Conservation (phyloP, 1,139 yeast species). For the Yamadazyma triangularis region DNA sequence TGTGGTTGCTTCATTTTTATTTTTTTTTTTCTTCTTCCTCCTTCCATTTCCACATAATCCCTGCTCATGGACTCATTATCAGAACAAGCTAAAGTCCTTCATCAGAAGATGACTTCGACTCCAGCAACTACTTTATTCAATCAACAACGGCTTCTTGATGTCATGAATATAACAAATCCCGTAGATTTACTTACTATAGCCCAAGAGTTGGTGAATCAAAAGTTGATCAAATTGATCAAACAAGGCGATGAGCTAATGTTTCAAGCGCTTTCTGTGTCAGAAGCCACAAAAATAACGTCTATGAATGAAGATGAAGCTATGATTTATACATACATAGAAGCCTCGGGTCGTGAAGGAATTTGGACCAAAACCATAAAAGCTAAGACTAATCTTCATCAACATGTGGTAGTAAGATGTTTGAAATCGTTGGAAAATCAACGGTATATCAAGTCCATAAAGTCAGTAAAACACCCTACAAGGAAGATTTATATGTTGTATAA, state of each 20-base stretch:
- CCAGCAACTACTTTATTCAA: slow-evolving; percentile 45
- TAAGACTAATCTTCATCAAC: slow-evolving; percentile 88
- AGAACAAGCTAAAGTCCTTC: slow-evolving; percentile 51
- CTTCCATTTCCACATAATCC: not conserved
- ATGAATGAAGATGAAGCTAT: slow-evolving; percentile 89
- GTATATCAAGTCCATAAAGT: slow-evolving; percentile 83
- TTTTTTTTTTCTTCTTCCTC: no score
- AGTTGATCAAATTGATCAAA: slow-evolving; percentile 63
- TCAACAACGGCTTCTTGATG: slow-evolving; percentile 54
- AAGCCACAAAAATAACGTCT: slow-evolving; percentile 65
- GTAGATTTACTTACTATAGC: slow-evolving; percentile 53
- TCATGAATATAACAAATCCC: slow-evolving; percentile 30
- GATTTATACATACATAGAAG: slow-evolving; percentile 87
- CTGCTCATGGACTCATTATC: slow-evolving; percentile 27
- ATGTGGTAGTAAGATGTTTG: slow-evolving; percentile 80
- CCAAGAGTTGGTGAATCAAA: slow-evolving; percentile 62
- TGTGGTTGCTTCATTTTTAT: no score
- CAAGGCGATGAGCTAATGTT: slow-evolving; percentile 65
- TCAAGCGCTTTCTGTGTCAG: slow-evolving; percentile 63
- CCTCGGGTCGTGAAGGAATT: slow-evolving; percentile 90
- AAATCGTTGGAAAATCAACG: slow-evolving; percentile 80
- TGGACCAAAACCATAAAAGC: slow-evolving; percentile 95
- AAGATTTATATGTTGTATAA: slow-evolving; percentile 94
- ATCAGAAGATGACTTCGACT: slow-evolving; percentile 52
- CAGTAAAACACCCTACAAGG: slow-evolving; percentile 93